Evolutionary conservation across 257 asterid species (phyloP).

Genomic region (Perilla frutescens): DNA sequence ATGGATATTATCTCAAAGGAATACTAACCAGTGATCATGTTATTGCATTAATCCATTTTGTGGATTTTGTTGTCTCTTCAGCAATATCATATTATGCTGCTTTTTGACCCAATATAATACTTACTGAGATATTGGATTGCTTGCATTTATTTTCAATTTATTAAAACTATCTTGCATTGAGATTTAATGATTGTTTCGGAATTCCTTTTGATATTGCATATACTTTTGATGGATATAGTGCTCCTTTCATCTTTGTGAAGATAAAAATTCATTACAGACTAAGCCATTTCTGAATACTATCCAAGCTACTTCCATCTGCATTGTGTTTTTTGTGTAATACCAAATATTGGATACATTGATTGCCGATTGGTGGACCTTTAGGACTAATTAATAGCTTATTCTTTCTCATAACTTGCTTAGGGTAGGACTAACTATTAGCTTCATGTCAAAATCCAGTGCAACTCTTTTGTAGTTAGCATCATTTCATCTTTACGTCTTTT

Average conservation of each 20-base stretch:
- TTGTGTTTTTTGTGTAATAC: not conserved
- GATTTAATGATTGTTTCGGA: constrained; percentile 4
- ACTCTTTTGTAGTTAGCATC: not conserved
- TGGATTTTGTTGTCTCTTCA: constrained; percentile 6
- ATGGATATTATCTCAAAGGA: constrained; percentile 20
- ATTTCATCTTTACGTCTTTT: not conserved
- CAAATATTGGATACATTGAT: not conserved
- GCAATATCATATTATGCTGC: constrained; percentile 9
- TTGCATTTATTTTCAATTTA: constrained; percentile 6
- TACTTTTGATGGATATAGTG: not conserved
- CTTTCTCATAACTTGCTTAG: not conserved
- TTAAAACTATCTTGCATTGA: not conserved
- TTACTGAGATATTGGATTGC: constrained; percentile 18
- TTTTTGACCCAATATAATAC: constrained; percentile 4
- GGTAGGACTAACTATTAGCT: constrained; percentile 7
- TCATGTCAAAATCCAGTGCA: not conserved
- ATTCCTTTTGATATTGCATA: not conserved
- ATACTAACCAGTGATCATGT: constrained; percentile 13
- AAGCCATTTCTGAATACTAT: constrained; percentile 18
- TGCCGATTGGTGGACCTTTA: not conserved
- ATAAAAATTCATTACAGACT: constrained; percentile 2
- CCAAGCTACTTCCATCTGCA: constrained; percentile 21
- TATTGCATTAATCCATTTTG: constrained; percentile 20
- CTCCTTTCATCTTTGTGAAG: constrained; percentile 14
- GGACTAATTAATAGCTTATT: not conserved